Base-by-base conservation (phyloP, 2,329 filamentous ascomycete genomes). In the Pseudogymnoascus sp. region DNA sequence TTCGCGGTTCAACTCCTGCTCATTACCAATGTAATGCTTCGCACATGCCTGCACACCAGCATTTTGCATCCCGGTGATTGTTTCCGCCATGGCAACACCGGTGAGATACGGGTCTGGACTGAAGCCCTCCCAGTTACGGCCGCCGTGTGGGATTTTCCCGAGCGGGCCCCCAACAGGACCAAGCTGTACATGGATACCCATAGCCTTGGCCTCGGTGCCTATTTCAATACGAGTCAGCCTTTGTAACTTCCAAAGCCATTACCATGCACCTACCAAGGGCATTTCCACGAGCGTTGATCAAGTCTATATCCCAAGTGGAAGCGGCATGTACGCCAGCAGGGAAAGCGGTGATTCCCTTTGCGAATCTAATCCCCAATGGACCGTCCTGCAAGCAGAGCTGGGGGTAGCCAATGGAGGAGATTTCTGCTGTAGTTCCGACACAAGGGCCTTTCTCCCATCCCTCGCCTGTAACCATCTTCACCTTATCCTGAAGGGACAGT, bases 101-200 rank as follows among this genome's bases (percentile, higher is more conserved):
- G 85, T 65, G 0, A 95, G 80, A 61, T 93, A 91, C 0, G 91
- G 90, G 71, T 96, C 91, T 0, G 87, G 80, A 0, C 89, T 88
- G 71, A 93, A 95, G 0, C 87, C 89, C 73, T 95, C 91, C 90
- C 90, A 96, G 71, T 91, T 92, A 38, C 91, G 80, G 0, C 91
- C 91, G 33, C 86, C 91, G 58, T 83, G 79, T 1, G 90, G 87
- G 69, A 87, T 83, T 69, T 90, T 85, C 6, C 91, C 91, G 2
- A 96, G 72, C 0, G 90, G 86, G 0, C 91, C 91, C 74, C 89
- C 87, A 0, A 88, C 84, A 5, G 91, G 91, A 0, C 90, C 90
- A 0, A 96, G 81, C 16, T 91, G 74, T 8, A 92, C 84, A 72
- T 96, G 87, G 31, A 93, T 79, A 33, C 90, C 90, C 68, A 88